Conservation (phyloP, 805 yeast genomes). For the Wickerhamomyces kurtzmanii region DNA sequence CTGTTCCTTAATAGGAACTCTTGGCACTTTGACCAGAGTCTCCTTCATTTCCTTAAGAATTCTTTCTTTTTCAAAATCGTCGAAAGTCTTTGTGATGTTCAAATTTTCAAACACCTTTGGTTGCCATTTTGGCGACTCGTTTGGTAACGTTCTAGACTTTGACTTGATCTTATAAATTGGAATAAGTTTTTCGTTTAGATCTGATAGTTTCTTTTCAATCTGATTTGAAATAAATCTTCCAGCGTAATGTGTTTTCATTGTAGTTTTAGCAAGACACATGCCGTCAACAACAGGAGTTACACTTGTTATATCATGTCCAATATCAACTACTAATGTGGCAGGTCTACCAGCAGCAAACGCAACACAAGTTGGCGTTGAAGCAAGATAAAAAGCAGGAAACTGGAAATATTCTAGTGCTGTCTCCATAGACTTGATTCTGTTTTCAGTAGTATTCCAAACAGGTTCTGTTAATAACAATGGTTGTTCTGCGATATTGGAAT, state of each 20-base stretch:
- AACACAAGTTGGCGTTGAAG: constrained; percentile 78
- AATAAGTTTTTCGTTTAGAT: constrained; percentile 23
- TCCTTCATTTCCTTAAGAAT: constrained; percentile 72
- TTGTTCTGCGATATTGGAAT: constrained; percentile 49
- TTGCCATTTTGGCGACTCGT: constrained; percentile 21
- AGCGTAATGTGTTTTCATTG: constrained; percentile 61
- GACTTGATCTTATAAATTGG: constrained; percentile 42
- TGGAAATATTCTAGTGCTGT: constrained; percentile 56
- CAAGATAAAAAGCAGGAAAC: constrained; percentile 75
- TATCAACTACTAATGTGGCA: constrained; percentile 75
- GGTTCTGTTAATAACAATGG: constrained; percentile 84
- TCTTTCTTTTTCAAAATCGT: constrained; percentile 43
- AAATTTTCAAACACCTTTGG: constrained; percentile 10
- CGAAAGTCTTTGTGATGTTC: constrained; percentile 32
- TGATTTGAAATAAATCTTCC: constrained; percentile 60
- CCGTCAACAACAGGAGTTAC: constrained; percentile 84
- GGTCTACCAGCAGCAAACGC: constrained; percentile 87
- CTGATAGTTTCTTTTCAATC: constrained; percentile 29
- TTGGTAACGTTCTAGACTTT: constrained; percentile 24
- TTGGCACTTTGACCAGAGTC: constrained; percentile 41
- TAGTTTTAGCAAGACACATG: constrained; percentile 59
- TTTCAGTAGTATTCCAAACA: constrained; percentile 64
- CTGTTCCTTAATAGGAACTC: constrained; percentile 27
- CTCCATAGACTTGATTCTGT: constrained; percentile 65
- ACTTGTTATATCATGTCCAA: constrained; percentile 70